A percentile compares a stretch with the other conserved stretches of the same genome.
Evolutionary conservation across 176 grass and related monocot genomes (phyloP).

Genomic region (Musa acuminata): DNA sequence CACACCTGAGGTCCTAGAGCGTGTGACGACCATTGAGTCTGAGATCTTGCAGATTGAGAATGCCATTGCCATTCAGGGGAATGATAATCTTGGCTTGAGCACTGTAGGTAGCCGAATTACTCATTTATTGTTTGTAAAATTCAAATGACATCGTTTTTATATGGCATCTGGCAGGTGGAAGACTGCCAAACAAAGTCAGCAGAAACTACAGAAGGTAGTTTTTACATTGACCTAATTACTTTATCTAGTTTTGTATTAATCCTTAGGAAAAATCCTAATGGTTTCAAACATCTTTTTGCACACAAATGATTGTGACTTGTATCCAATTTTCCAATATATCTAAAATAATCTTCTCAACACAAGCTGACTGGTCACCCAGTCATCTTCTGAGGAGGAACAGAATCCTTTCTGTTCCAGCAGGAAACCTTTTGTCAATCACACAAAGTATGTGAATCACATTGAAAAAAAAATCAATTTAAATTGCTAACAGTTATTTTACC

Average conservation of each 20-base stretch:
- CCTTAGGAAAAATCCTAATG: no score
- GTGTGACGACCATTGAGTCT: constrained; percentile 78
- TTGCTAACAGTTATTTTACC: background rate
- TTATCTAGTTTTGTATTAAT: no score
- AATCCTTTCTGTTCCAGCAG: background rate
- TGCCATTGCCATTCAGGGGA: constrained; percentile 71
- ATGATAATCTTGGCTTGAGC: constrained; percentile 48
- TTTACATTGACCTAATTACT: background rate
- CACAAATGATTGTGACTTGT: background rate
- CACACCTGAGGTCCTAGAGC: constrained; percentile 88
- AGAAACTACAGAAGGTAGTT: constrained; percentile 53
- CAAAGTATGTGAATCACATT: no score
- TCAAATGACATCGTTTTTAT: constrained; percentile 34
- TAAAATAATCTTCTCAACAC: no score
- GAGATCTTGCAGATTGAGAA: constrained; percentile 94
- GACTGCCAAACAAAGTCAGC: constrained; percentile 47
- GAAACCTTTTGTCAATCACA: no score
- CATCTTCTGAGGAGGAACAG: background rate
- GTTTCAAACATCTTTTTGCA: no score
- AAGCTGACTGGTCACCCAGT: background rate
- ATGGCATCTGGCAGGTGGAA: constrained; percentile 44
- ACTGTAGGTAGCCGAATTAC: constrained; percentile 35
- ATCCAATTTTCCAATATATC: no score
- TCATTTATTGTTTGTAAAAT: constrained; percentile 16
- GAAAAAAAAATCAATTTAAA: background rate